A percentile compares a stretch with the other conserved stretches of the same genome.
These are phyloP conservation scores for Ajuga reptans DNA, from an alignment of 305 asterid species.

Conservation along the genomic window DNA sequence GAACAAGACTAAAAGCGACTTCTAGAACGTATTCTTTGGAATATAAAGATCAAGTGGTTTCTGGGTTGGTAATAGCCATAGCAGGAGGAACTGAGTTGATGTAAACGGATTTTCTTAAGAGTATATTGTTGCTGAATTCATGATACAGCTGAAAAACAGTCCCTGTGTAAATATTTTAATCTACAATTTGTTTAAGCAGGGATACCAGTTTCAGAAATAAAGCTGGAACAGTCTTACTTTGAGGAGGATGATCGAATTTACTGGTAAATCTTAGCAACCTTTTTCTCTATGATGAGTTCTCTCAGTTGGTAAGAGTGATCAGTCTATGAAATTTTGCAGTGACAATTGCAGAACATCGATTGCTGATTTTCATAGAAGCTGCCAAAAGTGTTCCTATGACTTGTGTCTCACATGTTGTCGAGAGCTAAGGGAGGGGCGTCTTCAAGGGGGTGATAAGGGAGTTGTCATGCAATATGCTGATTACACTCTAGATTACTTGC, in stretches of 20 bases:
- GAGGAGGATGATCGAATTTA: slow-evolving; percentile 35
- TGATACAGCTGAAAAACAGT: background rate
- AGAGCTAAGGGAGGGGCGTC: slow-evolving; percentile 51
- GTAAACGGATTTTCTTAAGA: background rate
- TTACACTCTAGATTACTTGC: slow-evolving; percentile 35
- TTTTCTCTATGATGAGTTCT: background rate
- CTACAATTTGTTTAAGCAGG: slow-evolving; percentile 37
- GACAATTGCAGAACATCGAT: slow-evolving; percentile 54
- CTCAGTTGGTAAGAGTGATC: slow-evolving; percentile 7
- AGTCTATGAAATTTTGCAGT: slow-evolving; percentile 35
- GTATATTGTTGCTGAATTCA: background rate
- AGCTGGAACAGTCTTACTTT: slow-evolving; percentile 25
- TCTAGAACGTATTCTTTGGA: background rate
- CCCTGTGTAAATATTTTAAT: background rate
- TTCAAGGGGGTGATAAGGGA: slow-evolving; percentile 33
- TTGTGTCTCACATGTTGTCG: slow-evolving; percentile 58
- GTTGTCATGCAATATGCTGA: slow-evolving; percentile 22
- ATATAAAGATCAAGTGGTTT: background rate
- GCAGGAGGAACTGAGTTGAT: background rate
- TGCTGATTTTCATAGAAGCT: slow-evolving; percentile 59
- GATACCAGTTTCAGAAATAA: slow-evolving; percentile 35
- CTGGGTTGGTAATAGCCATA: background rate
- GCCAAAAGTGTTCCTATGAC: slow-evolving; percentile 50
- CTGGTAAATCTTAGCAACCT: slow-evolving; percentile 34
- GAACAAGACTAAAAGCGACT: background rate